Conservation (phyloP, 164 flowering plant species). For the Paratinospora sagittata region DNA sequence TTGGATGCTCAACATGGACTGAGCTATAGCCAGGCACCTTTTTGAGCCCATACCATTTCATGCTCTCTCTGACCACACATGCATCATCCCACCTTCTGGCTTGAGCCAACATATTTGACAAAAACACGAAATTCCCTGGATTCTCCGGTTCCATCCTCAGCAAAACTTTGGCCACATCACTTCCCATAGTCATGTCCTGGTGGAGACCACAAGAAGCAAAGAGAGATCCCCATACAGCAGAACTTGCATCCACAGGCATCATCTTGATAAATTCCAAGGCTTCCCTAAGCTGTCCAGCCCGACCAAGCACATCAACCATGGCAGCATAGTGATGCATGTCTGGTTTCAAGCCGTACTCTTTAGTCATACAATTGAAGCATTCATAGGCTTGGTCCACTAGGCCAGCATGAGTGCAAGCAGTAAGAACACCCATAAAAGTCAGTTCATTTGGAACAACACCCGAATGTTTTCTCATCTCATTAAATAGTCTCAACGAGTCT, state of each 20-base stretch:
- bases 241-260: constrained; percentile 11
- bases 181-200: constrained; percentile 9
- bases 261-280: constrained; percentile 12
- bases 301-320: constrained; percentile 18
- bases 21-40: constrained; percentile 13
- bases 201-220: constrained; percentile 15
- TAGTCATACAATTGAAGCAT: constrained; percentile 15
- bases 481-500: constrained; percentile 12
- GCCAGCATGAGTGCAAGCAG: constrained; percentile 15
- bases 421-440: constrained; percentile 18
- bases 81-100: constrained; percentile 13
- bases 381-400: constrained; percentile 12
- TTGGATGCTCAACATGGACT: background rate
- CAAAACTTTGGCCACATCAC: constrained; percentile 13
- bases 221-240: constrained; percentile 15
- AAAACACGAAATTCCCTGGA: constrained; percentile 15
- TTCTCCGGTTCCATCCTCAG: constrained; percentile 13
- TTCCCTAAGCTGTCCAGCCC: constrained; percentile 13
- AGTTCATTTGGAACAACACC: constrained; percentile 12
- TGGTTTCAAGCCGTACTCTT: background rate
- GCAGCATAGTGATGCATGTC: constrained; percentile 14
- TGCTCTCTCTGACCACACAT: constrained; percentile 12
- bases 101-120: constrained; percentile 15
- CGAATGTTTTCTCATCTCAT: constrained; percentile 8
- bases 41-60: constrained; percentile 8